phyloP scores from a whole-genome alignment of 2,329 filamentous ascomycete genomes.

The Chrysosporium queenslandicum region DNA sequence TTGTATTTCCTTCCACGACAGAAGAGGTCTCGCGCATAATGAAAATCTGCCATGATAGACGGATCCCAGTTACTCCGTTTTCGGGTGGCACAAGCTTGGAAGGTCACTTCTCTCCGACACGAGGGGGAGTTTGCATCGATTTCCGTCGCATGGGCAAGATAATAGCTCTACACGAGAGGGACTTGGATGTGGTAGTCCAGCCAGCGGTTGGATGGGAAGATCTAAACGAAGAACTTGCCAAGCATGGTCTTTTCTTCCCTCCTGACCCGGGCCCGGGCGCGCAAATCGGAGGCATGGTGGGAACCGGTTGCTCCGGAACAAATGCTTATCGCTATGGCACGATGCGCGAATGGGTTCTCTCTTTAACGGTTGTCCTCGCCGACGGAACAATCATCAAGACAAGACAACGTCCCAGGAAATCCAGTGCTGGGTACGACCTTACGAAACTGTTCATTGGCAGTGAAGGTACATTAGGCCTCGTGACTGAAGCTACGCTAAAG shows the following conservation, averaged over 20 bases:
- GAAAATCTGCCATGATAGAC: constrained; percentile 72
- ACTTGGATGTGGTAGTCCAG: constrained; percentile 66
- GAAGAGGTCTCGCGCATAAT: constrained; percentile 79
- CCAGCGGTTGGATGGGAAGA: constrained; percentile 78
- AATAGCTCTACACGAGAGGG: constrained; percentile 63
- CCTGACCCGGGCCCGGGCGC: constrained; percentile 85
- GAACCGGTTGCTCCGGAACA: constrained; percentile 54
- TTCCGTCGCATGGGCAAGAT: constrained; percentile 79
- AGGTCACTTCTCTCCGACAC: constrained; percentile 75
- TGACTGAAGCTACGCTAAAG: constrained; percentile 84
- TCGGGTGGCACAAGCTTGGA: constrained; percentile 83
- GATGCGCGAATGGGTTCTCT: constrained; percentile 89
- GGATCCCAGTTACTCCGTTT: constrained; percentile 78
- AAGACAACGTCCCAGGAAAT: constrained; percentile 76
- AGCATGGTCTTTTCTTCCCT: constrained; percentile 76
- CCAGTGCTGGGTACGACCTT: constrained; percentile 82
- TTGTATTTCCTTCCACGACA: constrained; percentile 67
- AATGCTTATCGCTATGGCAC: constrained; percentile 90
- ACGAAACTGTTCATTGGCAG: constrained; percentile 83
- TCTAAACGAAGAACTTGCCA: constrained; percentile 65
- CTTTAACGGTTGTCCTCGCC: constrained; percentile 75
- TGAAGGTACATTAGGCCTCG: constrained; percentile 81
- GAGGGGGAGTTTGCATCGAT: constrained; percentile 75
- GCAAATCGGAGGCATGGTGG: constrained; percentile 68
- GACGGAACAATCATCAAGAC: constrained; percentile 89